These are phyloP conservation scores for Cladophialophora chaetospira DNA, from an alignment of 2,329 filamentous ascomycete species.

Conservation along the genomic window DNA sequence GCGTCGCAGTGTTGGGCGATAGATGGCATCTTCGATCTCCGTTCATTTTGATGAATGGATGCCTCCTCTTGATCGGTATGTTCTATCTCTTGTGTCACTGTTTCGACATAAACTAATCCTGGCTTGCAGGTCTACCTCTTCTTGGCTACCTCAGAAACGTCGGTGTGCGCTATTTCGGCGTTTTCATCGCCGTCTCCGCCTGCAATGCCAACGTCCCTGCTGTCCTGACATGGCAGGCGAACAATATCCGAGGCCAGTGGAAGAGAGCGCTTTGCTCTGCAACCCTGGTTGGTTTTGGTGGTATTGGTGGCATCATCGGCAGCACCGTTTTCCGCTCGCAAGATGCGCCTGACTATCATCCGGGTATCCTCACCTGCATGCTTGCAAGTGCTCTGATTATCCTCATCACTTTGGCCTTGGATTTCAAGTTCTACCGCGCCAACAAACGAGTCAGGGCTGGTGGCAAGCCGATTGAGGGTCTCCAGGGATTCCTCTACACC, in stretches of 20 bases:
- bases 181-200: constrained; percentile 75
- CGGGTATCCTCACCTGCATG: constrained; percentile 33
- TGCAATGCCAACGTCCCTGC: constrained; percentile 77
- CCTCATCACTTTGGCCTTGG: constrained; percentile 30
- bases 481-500: constrained; percentile 30
- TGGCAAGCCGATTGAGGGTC: constrained; percentile 30
- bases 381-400: constrained; percentile 30
- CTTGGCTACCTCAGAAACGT: constrained; percentile 66
- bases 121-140: constrained; percentile 61
- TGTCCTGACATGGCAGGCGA: constrained; percentile 77
- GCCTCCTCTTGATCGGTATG: constrained; percentile 50
- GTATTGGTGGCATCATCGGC: constrained; percentile 76
- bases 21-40: constrained; percentile 67
- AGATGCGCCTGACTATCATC: constrained; percentile 41
- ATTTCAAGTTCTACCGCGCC: constrained; percentile 32
- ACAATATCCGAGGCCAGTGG: constrained; percentile 87
- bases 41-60: constrained; percentile 66
- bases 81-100: neutral
- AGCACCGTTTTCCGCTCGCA: constrained; percentile 67
- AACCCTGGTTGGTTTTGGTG: constrained; percentile 43
- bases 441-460: constrained; percentile 31
- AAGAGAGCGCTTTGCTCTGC: constrained; percentile 65
- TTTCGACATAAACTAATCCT: neutral
- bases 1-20: constrained; percentile 66
- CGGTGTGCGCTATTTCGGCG: constrained; percentile 68